A percentile compares a stretch with the other conserved stretches of the same genome.
Conservation (phyloP, 805 yeast genomes). For the Candida dajiaensis region DNA sequence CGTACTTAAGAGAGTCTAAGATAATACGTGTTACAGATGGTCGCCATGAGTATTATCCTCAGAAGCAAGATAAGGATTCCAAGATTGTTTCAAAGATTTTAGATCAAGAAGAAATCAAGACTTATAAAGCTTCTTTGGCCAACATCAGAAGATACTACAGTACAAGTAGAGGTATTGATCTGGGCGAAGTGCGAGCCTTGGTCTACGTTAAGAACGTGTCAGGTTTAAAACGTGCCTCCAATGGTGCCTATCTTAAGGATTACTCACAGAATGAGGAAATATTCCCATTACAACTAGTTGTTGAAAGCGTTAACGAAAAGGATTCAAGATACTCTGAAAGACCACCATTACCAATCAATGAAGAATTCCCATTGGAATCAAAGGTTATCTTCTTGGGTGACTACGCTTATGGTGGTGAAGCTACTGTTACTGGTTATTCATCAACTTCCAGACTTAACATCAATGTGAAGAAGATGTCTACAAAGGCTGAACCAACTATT, state of each 20-base stretch:
- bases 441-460: slow-evolving; percentile 39
- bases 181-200: slow-evolving; percentile 49
- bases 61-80: slow-evolving; percentile 24
- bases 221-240: slow-evolving; percentile 63
- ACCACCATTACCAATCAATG: slow-evolving; percentile 68
- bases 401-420: slow-evolving; percentile 81
- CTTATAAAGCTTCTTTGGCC: slow-evolving; percentile 37
- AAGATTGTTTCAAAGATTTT: slow-evolving; percentile 34
- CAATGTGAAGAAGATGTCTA: slow-evolving; percentile 46
- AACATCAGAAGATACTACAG: slow-evolving; percentile 38
- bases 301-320: slow-evolving; percentile 63
- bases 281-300: slow-evolving; percentile 77
- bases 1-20: slow-evolving; percentile 78
- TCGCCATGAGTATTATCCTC: slow-evolving; percentile 37
- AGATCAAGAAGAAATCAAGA: slow-evolving; percentile 40
- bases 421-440: slow-evolving; percentile 56
- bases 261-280: slow-evolving; percentile 46
- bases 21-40: slow-evolving; percentile 59
- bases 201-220: slow-evolving; percentile 69
- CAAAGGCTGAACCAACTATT: slow-evolving; percentile 51
- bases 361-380: slow-evolving; percentile 74
- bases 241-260: slow-evolving; percentile 78
- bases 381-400: slow-evolving; percentile 78
- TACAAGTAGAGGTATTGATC: slow-evolving; percentile 54
- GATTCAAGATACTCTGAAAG: slow-evolving; percentile 72